Base-by-base conservation (phyloP, 768 basidiomycete genomes). In the Dictyophora rubrovolvata region DNA sequence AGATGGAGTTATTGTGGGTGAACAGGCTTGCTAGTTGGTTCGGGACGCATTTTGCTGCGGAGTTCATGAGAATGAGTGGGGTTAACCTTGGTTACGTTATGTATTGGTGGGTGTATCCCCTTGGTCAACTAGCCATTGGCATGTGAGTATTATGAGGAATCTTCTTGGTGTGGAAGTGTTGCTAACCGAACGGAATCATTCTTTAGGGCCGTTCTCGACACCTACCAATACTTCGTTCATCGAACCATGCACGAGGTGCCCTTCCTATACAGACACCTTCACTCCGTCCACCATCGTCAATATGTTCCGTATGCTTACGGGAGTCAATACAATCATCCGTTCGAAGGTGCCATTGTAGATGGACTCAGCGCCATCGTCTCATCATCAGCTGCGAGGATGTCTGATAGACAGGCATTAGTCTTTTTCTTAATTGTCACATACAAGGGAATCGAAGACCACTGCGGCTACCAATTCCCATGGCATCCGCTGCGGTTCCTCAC, bases 21-120 rank as follows among this genome's bases (percentile, higher is more conserved):
- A 42, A 42, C 42, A 42, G 42, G 42, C 66, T 76, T 20, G 34
- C 21, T 2, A 46, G 48, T 2, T 56, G 55, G 55, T 49, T 48
- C 5, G 55, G 48, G 16, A 28, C n/a, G 22, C 46, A 48, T 20
- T 48, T 20, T 23, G 21, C 48, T 18, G 46, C 22, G n/a, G 46
- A 49, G 49, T 48, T 56, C 5, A 16, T 56, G 55, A 16, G 46
- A 22, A 42, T 34, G 22, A n/a, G 48, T 49, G 55, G 55, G 18
- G 8, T 28, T 6, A 9, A 9, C 1, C 20, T 56, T 11, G 49
- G 37, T 16, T 56, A 56, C 35, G 42, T 47, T 56, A 46, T 48
- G 4, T 56, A 56, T 35, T 56, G 55, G 55, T 56, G 55, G 55
- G 42, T 23, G 23, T n/a, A 28, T 48, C 55, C 55, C 6, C 55